phyloP scores from a whole-genome alignment of 805 yeast species.

The Ogataea haglerorum region DNA sequence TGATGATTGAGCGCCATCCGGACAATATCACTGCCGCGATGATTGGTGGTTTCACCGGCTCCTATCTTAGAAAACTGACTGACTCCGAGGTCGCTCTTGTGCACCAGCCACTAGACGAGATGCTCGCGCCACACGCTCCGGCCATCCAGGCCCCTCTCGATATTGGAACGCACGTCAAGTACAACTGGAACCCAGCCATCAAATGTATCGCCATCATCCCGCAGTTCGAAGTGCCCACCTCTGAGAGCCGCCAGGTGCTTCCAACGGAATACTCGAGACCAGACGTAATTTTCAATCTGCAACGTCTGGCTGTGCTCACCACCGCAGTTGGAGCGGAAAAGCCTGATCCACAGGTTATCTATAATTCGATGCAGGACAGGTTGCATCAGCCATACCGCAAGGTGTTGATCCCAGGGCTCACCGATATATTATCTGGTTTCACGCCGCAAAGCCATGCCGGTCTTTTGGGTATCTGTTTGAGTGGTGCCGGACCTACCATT shows the following conservation, averaged over 20 bases:
- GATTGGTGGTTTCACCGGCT: constrained; percentile 99
- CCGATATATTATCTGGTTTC: constrained; percentile 72
- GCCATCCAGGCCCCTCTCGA: constrained; percentile 70
- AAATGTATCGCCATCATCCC: constrained; percentile 92
- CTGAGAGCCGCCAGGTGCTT: constrained; percentile 83
- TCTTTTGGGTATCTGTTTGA: constrained; percentile 85
- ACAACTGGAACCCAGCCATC: constrained; percentile 75
- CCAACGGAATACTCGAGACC: constrained; percentile 74
- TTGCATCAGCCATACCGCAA: constrained; percentile 97
- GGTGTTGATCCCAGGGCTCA: constrained; percentile 84
- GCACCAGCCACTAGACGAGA: constrained; percentile 81
- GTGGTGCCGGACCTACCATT: constrained; percentile 98
- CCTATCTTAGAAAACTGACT: constrained; percentile 78
- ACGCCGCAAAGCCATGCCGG: constrained; percentile 84
- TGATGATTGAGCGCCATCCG: constrained; percentile 97
- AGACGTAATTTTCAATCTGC: constrained; percentile 90
- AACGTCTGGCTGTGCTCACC: constrained; percentile 88
- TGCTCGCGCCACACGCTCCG: constrained; percentile 73
- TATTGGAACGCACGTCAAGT: constrained; percentile 86
- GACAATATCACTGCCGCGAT: constrained; percentile 98
- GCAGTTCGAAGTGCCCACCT: constrained; percentile 90
- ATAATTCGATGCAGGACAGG: constrained; percentile 94
- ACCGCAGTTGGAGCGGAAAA: constrained; percentile 78
- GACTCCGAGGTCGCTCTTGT: constrained; percentile 69
- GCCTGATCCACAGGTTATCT: constrained; percentile 79